These are phyloP conservation scores for Aspergillus mulundensis DNA, from an alignment of 495 filamentous ascomycete genomes.

Conservation along the genomic window DNA sequence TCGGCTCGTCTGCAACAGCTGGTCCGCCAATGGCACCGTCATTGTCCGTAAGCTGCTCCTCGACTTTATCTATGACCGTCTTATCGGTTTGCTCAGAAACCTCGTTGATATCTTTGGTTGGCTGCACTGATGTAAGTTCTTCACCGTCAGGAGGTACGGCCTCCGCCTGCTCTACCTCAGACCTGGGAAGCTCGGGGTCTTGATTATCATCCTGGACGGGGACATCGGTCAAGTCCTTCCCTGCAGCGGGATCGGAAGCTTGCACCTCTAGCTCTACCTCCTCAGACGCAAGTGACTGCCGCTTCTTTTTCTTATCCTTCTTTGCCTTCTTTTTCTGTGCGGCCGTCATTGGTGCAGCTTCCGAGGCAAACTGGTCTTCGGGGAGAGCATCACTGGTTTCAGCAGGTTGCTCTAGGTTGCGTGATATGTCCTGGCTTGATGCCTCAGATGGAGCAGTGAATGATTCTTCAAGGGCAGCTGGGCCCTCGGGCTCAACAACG, in stretches of 20 bases:
- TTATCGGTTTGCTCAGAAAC: neutral
- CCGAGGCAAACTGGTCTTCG: neutral
- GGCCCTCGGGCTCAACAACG: neutral
- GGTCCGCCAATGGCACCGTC: neutral
- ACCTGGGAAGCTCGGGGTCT: neutral
- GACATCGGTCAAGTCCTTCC: neutral
- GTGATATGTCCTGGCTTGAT: slow-evolving; percentile 3
- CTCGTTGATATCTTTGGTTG: neutral
- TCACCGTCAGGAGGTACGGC: neutral
- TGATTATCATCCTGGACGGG: neutral
- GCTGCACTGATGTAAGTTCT: neutral
- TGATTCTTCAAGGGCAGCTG: slow-evolving; percentile 9
- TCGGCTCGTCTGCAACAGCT: slow-evolving; percentile 4
- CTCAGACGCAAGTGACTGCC: slow-evolving; percentile 10
- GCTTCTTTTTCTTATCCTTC: slow-evolving; percentile 24
- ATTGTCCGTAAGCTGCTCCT: neutral
- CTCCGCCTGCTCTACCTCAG: neutral
- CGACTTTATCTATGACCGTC: neutral
- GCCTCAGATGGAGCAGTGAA: neutral
- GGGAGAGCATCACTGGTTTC: slow-evolving; percentile 1
- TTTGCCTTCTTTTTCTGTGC: slow-evolving; percentile 22
- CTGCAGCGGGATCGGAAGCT: slow-evolving; percentile 9
- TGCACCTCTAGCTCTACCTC: neutral
- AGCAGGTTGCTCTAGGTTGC: slow-evolving; percentile 1
- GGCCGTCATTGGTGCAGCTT: slow-evolving; percentile 10